Percentiles rank a stretch among this genome's conserved stretches.
Evolutionary conservation across 352 stramenopile species (phyloP).

Genomic region (Phytophthora uliginosa): DNA sequence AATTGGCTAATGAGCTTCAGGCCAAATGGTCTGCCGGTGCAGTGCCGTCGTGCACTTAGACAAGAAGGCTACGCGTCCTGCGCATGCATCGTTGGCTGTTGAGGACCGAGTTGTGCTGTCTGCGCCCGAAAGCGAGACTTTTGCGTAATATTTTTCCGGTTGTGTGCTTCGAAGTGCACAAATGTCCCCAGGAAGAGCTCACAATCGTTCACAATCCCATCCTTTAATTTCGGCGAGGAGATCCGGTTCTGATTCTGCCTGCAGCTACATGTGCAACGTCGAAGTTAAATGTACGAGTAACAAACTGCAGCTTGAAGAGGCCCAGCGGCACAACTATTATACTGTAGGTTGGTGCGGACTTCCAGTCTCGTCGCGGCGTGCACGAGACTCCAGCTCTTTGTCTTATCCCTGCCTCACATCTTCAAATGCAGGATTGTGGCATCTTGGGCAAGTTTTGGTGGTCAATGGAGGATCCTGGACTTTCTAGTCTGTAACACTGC

Average conservation of each 20-base stretch:
- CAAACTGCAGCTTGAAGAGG: conserved; percentile 17
- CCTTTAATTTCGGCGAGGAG: conserved; percentile 13
- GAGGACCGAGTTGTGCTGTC: conserved; percentile 11
- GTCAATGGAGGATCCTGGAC: conserved; percentile 14
- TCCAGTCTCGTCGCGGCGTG: background rate
- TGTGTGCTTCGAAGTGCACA: background rate
- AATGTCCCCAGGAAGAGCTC: conserved; percentile 17
- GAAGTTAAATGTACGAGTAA: conserved; percentile 12
- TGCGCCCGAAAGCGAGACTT: background rate
- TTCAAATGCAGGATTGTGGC: background rate
- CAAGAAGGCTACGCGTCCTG: background rate
- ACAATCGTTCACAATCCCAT: conserved; percentile 14
- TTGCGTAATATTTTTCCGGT: conserved; percentile 20
- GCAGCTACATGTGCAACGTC: conserved; percentile 20
- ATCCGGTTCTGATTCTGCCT: conserved; percentile 30
- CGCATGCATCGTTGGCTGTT: conserved; percentile 12
- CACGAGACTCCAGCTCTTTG: background rate
- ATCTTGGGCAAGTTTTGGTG: background rate
- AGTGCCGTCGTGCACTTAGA: background rate
- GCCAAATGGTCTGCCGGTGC: background rate
- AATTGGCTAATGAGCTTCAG: conserved; percentile 23
- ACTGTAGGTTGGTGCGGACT: too few relatives aligned
- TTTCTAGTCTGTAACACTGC: conserved; percentile 12
- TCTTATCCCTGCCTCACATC: background rate
- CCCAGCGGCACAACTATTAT: background rate